These are phyloP conservation scores for Lunasporangiospora selenospora DNA, from an alignment of 192 early-diverging fungal species.

Conservation along the genomic window DNA sequence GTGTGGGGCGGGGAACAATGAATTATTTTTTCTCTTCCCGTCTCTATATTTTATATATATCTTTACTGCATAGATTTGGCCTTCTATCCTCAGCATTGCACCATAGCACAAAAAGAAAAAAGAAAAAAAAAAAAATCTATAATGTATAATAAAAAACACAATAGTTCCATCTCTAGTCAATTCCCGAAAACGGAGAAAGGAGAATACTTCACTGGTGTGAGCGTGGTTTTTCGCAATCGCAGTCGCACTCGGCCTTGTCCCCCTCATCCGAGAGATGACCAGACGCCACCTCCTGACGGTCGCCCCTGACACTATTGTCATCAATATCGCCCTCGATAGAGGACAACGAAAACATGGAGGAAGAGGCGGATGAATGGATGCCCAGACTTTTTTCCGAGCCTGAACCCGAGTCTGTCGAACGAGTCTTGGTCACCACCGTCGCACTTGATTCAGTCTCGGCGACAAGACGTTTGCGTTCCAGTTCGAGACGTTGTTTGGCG, in stretches of 20 bases:
- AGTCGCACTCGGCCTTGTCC: slow-evolving; percentile 1
- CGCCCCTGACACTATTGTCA: neutral
- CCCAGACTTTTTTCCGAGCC: too few relatives aligned
- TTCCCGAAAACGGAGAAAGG: neutral
- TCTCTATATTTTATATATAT: too few relatives aligned
- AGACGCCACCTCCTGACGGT: neutral
- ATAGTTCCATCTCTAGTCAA: slow-evolving; percentile 4
- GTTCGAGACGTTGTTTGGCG: slow-evolving; percentile 13
- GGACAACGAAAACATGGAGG: neutral
- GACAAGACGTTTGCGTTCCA: slow-evolving; percentile 6
- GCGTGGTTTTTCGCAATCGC: neutral
- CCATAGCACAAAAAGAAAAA: too few relatives aligned
- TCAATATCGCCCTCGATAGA: neutral
- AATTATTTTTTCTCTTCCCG: too few relatives aligned
- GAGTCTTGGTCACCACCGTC: too few relatives aligned
- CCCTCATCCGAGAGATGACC: neutral
- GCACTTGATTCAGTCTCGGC: neutral
- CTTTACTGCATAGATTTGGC: too few relatives aligned
- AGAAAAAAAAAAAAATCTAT: too few relatives aligned
- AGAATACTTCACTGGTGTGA: neutral
- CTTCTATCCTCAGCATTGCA: too few relatives aligned
- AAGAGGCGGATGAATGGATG: neutral
- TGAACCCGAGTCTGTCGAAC: too few relatives aligned
- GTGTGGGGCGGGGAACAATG: too few relatives aligned
- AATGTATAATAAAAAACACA: neutral